phyloP scores from a whole-genome alignment of 2,329 filamentous ascomycete genomes.

The Microdochium paspali region DNA sequence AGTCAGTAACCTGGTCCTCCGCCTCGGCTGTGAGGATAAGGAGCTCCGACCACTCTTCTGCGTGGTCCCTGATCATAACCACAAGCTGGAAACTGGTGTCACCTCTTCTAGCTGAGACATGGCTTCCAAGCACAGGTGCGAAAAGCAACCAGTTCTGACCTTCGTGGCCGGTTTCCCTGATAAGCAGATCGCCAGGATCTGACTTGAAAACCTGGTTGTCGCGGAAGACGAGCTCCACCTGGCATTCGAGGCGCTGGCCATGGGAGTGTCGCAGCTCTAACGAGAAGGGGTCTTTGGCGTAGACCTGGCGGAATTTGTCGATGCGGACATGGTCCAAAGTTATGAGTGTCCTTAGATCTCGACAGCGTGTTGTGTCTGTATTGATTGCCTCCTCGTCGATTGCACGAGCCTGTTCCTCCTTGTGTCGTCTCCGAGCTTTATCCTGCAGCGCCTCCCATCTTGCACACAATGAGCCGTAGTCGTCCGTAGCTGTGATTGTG shows the following conservation, averaged over 20 bases:
- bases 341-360: conserved; percentile 70
- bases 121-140: conserved; percentile 66
- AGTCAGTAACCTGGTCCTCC: conserved; percentile 71
- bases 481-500: conserved; percentile 38
- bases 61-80: conserved; percentile 74
- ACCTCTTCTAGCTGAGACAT: conserved; percentile 72
- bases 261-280: conserved; percentile 80
- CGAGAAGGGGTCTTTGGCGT: conserved; percentile 82
- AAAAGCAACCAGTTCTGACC: conserved; percentile 77
- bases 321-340: conserved; percentile 62
- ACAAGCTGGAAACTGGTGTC: conserved; percentile 63
- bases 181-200: conserved; percentile 73
- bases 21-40: conserved; percentile 69
- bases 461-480: conserved; percentile 47
- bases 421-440: conserved; percentile 64
- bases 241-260: conserved; percentile 81
- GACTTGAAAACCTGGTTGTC: conserved; percentile 63
- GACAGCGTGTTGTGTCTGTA: conserved; percentile 71
- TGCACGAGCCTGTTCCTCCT: conserved; percentile 62
- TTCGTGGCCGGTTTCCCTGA: conserved; percentile 76
- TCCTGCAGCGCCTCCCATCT: conserved; percentile 66
- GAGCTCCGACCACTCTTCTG: conserved; percentile 74
- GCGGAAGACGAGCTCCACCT: conserved; percentile 76
- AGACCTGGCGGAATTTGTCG: conserved; percentile 71
- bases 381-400: conserved; percentile 80